Conservation (phyloP, 2,329 filamentous ascomycete genomes). For the Dothiorella sarmentorum region DNA sequence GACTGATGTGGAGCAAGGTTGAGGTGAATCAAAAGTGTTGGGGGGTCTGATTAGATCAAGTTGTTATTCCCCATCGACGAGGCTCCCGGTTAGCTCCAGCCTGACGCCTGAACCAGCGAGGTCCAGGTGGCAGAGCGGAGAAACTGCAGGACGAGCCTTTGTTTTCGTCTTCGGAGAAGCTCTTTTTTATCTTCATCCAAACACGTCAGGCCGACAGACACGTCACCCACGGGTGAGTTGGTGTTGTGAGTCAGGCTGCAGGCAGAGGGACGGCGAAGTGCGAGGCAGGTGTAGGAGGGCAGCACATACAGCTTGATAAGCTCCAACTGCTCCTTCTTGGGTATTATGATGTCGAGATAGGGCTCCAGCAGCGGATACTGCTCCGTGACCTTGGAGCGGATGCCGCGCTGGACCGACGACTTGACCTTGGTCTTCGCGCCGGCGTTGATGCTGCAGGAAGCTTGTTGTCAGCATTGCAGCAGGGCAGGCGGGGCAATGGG, state of each 20-base stretch:
- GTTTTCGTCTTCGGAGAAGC: not conserved
- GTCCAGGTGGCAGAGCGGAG: not conserved
- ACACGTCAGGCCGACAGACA: not conserved
- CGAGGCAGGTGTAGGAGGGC: not conserved
- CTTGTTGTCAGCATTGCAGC: slow-evolving; percentile 18
- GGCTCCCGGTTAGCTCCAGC: slow-evolving; percentile 8
- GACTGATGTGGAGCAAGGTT: not conserved
- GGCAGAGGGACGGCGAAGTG: not conserved
- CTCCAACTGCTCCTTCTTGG: slow-evolving; percentile 89
- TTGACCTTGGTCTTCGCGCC: slow-evolving; percentile 94
- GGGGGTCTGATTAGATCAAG: slow-evolving; percentile 16
- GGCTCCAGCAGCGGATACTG: slow-evolving; percentile 83
- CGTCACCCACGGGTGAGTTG: not conserved
- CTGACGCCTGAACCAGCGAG: not conserved
- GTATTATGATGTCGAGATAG: slow-evolving; percentile 89
- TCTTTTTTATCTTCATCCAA: slow-evolving; percentile 3
- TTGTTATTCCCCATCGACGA: slow-evolving; percentile 2
- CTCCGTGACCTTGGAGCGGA: slow-evolving; percentile 77
- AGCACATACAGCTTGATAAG: slow-evolving; percentile 72
- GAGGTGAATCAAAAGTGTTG: not conserved
- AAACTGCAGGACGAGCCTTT: not conserved
- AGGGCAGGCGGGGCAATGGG: not conserved
- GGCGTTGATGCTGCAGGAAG: slow-evolving; percentile 60
- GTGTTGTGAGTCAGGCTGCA: slow-evolving; percentile 14
- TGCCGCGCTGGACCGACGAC: slow-evolving; percentile 84